Percentiles rank a stretch among this genome's conserved stretches.
Conservation (phyloP, 176 grass and related monocot species). For the Puccinellia tenuiflora region DNA sequence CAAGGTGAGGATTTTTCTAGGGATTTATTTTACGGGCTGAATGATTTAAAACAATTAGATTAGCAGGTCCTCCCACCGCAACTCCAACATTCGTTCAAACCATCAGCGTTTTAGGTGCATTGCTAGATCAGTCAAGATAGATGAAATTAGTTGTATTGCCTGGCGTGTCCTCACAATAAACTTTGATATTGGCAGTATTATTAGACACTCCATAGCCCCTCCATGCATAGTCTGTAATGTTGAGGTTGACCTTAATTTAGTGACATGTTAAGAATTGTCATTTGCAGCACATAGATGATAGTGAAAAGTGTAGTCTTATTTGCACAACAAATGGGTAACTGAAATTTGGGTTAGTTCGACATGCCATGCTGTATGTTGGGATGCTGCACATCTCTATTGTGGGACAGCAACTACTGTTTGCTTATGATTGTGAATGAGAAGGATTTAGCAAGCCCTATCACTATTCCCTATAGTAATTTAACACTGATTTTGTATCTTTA, state of each 20-base stretch:
- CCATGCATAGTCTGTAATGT: background rate
- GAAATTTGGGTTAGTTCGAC: background rate
- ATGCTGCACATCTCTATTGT: background rate
- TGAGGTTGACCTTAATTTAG: background rate
- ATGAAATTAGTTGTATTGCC: background rate
- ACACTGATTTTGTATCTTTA: constrained; percentile 1
- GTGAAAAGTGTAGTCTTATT: background rate
- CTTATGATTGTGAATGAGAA: background rate
- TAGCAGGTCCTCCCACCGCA: background rate
- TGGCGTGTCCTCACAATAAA: background rate
- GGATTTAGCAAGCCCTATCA: background rate
- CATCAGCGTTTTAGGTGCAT: background rate
- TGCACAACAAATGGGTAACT: background rate
- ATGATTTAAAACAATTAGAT: background rate
- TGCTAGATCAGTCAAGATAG: background rate
- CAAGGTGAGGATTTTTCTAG: constrained; percentile 28
- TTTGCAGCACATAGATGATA: background rate
- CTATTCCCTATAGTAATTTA: background rate
- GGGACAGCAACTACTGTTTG: background rate
- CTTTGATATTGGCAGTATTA: background rate
- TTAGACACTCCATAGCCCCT: background rate
- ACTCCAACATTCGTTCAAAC: background rate
- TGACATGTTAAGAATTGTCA: background rate
- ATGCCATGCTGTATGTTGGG: background rate
- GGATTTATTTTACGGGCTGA: background rate